phyloP scores from a whole-genome alignment of 176 grass and related monocot genomes.

The Oryza meridionalis region DNA sequence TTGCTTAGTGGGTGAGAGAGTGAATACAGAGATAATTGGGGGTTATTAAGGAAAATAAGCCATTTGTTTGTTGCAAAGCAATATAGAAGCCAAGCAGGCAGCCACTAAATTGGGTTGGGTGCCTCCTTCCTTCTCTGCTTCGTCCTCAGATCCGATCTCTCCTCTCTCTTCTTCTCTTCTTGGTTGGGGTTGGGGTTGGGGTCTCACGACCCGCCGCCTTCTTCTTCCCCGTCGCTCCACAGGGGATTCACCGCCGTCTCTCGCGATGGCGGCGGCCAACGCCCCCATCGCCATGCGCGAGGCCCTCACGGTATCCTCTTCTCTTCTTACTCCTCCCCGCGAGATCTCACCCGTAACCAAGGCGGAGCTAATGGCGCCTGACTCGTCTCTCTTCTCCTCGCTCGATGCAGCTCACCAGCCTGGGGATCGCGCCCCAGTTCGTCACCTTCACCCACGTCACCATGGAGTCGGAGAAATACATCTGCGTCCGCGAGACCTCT shows the following conservation, averaged over 20 bases:
- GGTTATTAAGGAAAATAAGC: no score
- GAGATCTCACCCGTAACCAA: neutral
- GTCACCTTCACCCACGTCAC: slow-evolving; percentile 98
- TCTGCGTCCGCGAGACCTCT: slow-evolving; percentile 95
- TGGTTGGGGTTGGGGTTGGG: no score
- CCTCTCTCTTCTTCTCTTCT: no score
- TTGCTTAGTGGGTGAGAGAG: no score
- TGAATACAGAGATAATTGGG: no score
- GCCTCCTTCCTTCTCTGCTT: no score
- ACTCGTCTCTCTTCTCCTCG: neutral
- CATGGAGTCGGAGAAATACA: slow-evolving; percentile 99
- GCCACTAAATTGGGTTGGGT: no score
- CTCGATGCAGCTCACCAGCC: slow-evolving; percentile 72
- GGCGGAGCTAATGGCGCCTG: neutral
- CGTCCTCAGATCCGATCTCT: neutral
- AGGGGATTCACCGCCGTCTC: slow-evolving; percentile 22
- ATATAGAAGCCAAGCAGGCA: no score
- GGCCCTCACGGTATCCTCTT: slow-evolving; percentile 68
- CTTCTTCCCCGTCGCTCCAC: neutral
- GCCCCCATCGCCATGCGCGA: slow-evolving; percentile 96
- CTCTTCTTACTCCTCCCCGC: neutral
- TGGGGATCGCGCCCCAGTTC: slow-evolving; percentile 95
- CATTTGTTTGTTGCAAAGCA: no score
- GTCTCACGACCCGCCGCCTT: neutral
- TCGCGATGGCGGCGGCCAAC: slow-evolving; percentile 94